A percentile compares a stretch with the other conserved stretches of the same genome.
These are phyloP conservation scores for Ganoderma lingzhi DNA, from an alignment of 1,284 basidiomycete species.

Conservation along the genomic window DNA sequence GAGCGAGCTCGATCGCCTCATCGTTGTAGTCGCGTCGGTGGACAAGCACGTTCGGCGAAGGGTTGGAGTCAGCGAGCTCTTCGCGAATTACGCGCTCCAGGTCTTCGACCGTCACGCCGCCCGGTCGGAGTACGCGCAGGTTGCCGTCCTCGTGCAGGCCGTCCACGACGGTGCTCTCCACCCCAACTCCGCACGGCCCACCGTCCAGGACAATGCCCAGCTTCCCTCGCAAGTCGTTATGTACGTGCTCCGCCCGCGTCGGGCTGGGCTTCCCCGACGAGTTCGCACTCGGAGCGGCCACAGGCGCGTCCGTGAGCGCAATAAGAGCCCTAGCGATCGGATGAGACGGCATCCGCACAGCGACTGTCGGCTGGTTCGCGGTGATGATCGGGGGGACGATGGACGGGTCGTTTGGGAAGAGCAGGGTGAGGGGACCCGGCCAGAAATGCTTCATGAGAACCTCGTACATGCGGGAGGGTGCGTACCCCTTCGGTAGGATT, in stretches of 20 bases:
- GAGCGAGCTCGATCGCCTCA: conserved; percentile 70
- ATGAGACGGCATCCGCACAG: conserved; percentile 94
- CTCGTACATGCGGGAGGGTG: conserved; percentile 69
- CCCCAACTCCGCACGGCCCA: conserved; percentile 88
- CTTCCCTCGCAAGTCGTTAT: conserved; percentile 79
- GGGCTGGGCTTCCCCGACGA: conserved; percentile 95
- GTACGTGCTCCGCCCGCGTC: conserved; percentile 90
- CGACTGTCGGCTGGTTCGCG: conserved; percentile 85
- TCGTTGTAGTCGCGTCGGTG: conserved; percentile 80
- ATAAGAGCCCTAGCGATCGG: conserved; percentile 93
- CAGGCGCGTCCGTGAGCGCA: conserved; percentile 73
- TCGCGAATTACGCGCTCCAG: conserved; percentile 69
- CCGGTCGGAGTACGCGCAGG: conserved; percentile 89
- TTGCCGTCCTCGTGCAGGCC: conserved; percentile 77
- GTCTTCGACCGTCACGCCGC: conserved; percentile 93
- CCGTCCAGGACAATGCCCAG: conserved; percentile 90
- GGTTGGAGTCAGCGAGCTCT: conserved; percentile 45
- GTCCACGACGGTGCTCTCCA: conserved; percentile 97
- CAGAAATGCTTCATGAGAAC: conserved; percentile 87
- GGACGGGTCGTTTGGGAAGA: conserved; percentile 80
- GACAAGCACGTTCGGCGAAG: conserved; percentile 69
- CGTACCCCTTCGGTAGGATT: conserved; percentile 73
- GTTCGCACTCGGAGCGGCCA: conserved; percentile 97
- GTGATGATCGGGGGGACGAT: conserved; percentile 75
- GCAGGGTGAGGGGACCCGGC: conserved; percentile 94